Conservation (phyloP, 176 grass and related monocot genomes). For the Aegilops umbellulata region DNA sequence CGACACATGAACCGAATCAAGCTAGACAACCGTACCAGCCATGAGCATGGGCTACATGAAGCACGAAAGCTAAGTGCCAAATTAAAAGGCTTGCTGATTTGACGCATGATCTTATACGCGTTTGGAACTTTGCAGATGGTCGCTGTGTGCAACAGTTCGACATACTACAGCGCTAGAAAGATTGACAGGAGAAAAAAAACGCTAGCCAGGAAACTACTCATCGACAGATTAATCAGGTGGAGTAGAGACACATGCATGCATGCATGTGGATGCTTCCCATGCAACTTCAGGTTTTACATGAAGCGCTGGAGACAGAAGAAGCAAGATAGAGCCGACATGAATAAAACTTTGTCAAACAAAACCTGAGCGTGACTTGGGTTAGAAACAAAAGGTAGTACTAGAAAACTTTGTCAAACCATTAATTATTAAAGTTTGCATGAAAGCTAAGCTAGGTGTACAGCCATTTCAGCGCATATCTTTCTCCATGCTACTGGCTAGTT, state of each 20-base stretch:
- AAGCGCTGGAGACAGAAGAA: background rate
- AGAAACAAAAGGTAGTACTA: background rate
- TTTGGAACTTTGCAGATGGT: conserved; percentile 22
- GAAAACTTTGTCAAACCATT: background rate
- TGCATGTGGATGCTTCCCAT: conserved; percentile 8
- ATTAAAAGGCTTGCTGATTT: conserved; percentile 1
- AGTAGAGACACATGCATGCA: background rate
- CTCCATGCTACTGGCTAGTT: background rate
- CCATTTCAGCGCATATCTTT: background rate
- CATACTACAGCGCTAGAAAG: background rate
- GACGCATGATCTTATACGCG: background rate
- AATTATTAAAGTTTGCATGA: conserved; percentile 7
- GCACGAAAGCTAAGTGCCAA: background rate
- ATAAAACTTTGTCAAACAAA: too few relatives aligned
- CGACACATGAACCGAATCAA: conserved; percentile 9
- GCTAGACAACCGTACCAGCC: conserved; percentile 36
- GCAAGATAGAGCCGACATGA: background rate
- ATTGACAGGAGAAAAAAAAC: background rate
- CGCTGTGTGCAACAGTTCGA: background rate
- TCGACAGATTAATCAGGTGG: background rate
- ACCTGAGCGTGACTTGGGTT: background rate
- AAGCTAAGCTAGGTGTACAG: background rate
- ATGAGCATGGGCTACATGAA: background rate
- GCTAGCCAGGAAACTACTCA: background rate
- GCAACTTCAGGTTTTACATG: conserved; percentile 1